A percentile compares a stretch with the other conserved stretches of the same genome.
These are phyloP conservation scores for Tympanopsis confertula DNA, from an alignment of 2,329 filamentous ascomycete species.

Conservation along the genomic window DNA sequence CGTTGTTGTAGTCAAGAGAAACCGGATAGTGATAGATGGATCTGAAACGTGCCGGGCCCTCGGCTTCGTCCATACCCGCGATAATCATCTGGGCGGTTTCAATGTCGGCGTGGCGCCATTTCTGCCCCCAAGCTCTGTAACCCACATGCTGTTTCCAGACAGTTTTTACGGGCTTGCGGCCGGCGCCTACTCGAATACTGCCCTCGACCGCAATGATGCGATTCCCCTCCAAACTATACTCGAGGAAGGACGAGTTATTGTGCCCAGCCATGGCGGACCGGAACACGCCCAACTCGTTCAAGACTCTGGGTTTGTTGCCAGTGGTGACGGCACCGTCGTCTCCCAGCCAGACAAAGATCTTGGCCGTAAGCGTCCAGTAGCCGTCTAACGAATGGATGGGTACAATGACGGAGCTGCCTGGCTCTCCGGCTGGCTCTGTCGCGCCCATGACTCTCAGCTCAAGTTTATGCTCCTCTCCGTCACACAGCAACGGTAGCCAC, in stretches of 20 bases:
- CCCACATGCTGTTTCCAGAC: conserved; percentile 14
- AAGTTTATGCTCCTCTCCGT: conserved; percentile 55
- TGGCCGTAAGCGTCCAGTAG: conserved; percentile 68
- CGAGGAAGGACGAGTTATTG: no score
- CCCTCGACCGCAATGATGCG: no score
- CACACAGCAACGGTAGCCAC: conserved; percentile 58
- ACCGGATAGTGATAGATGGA: conserved; percentile 38
- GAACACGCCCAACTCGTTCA: no score
- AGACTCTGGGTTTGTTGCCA: conserved; percentile 22
- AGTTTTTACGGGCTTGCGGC: conserved; percentile 3
- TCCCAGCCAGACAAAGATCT: conserved; percentile 69
- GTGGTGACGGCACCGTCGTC: conserved; percentile 35
- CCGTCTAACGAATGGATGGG: conserved; percentile 47
- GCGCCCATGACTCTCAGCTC: conserved; percentile 57
- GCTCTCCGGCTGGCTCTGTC: conserved; percentile 36
- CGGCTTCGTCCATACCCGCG: conserved; percentile 28
- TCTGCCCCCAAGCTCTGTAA: conserved; percentile 57
- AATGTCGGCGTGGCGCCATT: conserved; percentile 36
- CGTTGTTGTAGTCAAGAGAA: conserved; percentile 8
- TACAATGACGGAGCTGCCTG: conserved; percentile 33
- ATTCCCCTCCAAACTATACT: no score
- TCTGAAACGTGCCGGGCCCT: conserved; percentile 12
- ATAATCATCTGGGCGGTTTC: conserved; percentile 41
- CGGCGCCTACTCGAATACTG: neutral
- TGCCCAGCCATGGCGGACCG: no score